Evolutionary conservation across 345 rosid genomes (phyloP), one percentile per base, ranked within the genome.

Genomic region (Laguncularia racemosa): DNA sequence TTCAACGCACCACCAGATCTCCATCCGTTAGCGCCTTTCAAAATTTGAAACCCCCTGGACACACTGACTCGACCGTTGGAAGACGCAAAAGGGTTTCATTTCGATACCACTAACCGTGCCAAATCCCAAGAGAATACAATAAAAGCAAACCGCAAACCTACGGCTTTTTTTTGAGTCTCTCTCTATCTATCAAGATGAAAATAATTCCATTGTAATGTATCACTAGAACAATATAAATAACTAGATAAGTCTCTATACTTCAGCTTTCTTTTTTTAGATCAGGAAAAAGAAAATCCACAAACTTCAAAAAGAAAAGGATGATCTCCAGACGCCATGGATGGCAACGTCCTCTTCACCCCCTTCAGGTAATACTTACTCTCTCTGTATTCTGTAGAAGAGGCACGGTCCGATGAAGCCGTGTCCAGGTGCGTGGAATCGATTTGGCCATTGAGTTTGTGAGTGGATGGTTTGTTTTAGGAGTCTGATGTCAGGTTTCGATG

Each of bases 281-380:
- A 6, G 40, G 7, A 9, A 33, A 6, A 33, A 9, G 0, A 6
- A 33, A 33, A 33, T 2, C 9, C 40, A 4, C 40, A 33, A 33
- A 33, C 9, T 9, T 7, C 7, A 33, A 52, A 15, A 4, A 46
- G 20, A 44, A 16, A 15, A 16, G 28, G 47, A 61, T 45, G 78
- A 69, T 58, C 73, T 76, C 60, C 65, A 81, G 96, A 65, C 90
- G 87, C 82, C 96, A 93, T 76, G 99, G 99, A 52, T 93, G 97
- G 97, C 92, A 93, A 77, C 78, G 83, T 44, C 99, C 99, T 43
- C 67, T 93, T 57, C 95, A 89, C 58, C 83, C 89, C 52, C 66
- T 93, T 50, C 97, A 93, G 97, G 99, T 67, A 53, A 46, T 14
- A 18, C 48, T 17, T 2, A 0, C 33, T 19, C 28, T 13, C 15